These are phyloP conservation scores for Athelia psychrophila DNA, from an alignment of 1,284 basidiomycete species.

Conservation along the genomic window DNA sequence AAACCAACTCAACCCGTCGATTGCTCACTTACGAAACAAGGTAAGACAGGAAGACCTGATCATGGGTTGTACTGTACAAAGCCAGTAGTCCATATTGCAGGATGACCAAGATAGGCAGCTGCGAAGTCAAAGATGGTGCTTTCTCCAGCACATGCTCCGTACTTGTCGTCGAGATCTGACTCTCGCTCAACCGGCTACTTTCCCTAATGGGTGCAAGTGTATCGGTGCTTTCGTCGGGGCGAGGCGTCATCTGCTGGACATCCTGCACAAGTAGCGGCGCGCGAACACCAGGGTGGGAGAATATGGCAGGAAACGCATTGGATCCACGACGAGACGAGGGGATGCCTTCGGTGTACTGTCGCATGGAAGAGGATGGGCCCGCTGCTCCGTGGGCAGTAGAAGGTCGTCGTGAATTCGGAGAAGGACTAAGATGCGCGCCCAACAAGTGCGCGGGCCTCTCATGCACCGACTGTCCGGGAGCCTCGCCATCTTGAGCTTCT, in stretches of 20 bases:
- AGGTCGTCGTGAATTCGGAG: conserved; percentile 28
- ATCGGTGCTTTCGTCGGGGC: conserved; percentile 36
- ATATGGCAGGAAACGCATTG: conserved; percentile 66
- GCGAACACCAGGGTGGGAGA: conserved; percentile 74
- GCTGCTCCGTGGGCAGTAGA: conserved; percentile 24
- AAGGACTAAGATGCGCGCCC: conserved; percentile 1
- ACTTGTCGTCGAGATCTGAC: conserved; percentile 27
- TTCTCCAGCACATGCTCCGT: conserved; percentile 41
- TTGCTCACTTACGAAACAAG: conserved; percentile 65
- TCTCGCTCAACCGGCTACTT: conserved; percentile 28
- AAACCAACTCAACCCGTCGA: conserved; percentile 2
- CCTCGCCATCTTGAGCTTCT: conserved; percentile 15
- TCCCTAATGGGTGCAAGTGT: conserved; percentile 53
- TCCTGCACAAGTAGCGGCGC: conserved; percentile 69
- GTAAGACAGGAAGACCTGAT: conserved; percentile 82
- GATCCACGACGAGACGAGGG: conserved; percentile 51
- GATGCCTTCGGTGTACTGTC: conserved; percentile 19
- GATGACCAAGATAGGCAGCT: conserved; percentile 70
- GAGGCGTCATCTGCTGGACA: conserved; percentile 53
- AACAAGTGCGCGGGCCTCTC: background rate
- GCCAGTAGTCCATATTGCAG: conserved; percentile 79
- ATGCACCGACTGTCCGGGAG: too few relatives aligned
- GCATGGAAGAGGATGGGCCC: conserved; percentile 26
- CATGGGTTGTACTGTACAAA: conserved; percentile 80
- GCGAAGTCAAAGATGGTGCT: conserved; percentile 58